Percentiles rank a stretch among this genome's conserved stretches.
Conservation (phyloP, 2,329 filamentous ascomycete species). For the Verticillium zaregamsianum region DNA sequence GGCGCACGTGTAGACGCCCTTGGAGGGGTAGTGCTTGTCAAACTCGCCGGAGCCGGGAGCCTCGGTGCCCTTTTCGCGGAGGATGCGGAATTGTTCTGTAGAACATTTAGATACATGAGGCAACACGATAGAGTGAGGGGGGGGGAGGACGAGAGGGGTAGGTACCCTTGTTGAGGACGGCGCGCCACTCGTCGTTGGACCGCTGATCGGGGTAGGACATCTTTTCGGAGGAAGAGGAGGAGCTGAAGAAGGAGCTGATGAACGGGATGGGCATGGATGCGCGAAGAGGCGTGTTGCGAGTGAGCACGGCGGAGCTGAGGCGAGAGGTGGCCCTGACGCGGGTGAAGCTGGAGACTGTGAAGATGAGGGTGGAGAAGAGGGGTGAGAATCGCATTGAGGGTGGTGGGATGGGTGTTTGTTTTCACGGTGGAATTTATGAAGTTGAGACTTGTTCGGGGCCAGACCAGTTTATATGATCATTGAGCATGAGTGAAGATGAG, state of each 20-base stretch:
- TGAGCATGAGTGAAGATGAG: not conserved
- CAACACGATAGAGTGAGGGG: not conserved
- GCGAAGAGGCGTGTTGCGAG: slow-evolving; percentile 19
- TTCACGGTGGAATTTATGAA: not conserved
- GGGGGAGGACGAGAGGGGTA: not conserved
- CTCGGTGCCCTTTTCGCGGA: slow-evolving; percentile 91
- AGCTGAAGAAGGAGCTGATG: slow-evolving; percentile 66
- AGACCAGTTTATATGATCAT: not conserved
- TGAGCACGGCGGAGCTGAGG: slow-evolving; percentile 16
- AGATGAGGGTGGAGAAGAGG: slow-evolving; percentile 42
- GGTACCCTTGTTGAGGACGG: slow-evolving; percentile 63
- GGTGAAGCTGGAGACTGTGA: slow-evolving; percentile 41
- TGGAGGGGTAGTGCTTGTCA: slow-evolving; percentile 75
- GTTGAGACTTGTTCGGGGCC: not conserved
- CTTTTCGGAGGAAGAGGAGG: slow-evolving; percentile 50
- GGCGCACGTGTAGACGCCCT: slow-evolving; percentile 82
- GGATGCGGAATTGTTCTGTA: slow-evolving; percentile 89
- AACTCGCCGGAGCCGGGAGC: slow-evolving; percentile 73
- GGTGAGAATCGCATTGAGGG: slow-evolving; percentile 45
- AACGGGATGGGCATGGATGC: slow-evolving; percentile 79
- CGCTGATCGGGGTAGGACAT: slow-evolving; percentile 81
- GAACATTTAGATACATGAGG: slow-evolving; percentile 6
- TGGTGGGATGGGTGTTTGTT: not conserved
- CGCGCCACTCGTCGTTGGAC: slow-evolving; percentile 80
- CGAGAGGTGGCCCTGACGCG: slow-evolving; percentile 22